These are phyloP conservation scores for Trametes polyzona DNA, from an alignment of 1,284 basidiomycete genomes.

Conservation along the genomic window DNA sequence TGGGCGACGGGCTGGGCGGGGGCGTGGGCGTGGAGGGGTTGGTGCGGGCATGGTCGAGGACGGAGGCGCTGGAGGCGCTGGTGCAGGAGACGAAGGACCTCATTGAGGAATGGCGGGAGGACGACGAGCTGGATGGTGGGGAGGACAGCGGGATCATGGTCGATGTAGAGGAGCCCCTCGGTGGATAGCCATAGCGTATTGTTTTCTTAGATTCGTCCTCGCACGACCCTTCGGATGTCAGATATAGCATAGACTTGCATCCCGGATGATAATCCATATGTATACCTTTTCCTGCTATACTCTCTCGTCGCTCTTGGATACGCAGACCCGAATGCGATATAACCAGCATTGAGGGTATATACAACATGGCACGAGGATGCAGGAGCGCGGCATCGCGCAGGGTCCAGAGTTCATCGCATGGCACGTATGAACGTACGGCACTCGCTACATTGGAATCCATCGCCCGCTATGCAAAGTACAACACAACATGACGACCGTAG, in stretches of 20 bases:
- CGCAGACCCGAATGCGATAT: too few species aligned
- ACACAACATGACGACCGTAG: neutral
- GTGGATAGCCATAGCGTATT: constrained; percentile 1
- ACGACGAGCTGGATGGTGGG: constrained; percentile 28
- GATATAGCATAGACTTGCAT: neutral
- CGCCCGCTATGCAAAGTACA: too few species aligned
- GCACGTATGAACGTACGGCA: too few species aligned
- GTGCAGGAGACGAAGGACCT: constrained; percentile 57
- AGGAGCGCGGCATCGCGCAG: neutral
- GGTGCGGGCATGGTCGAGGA: constrained; percentile 55
- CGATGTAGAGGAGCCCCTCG: constrained; percentile 23
- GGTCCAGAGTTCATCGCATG: too few species aligned
- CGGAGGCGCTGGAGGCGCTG: constrained; percentile 54
- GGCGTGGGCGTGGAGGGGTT: constrained; percentile 36
- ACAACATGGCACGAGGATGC: too few species aligned
- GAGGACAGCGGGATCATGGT: constrained; percentile 34
- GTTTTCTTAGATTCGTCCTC: too few species aligned
- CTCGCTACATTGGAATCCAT: too few species aligned
- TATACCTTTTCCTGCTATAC: too few species aligned
- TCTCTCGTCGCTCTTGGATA: too few species aligned
- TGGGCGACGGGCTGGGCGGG: too few species aligned
- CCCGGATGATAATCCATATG: neutral
- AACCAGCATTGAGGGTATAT: too few species aligned
- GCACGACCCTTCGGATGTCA: too few species aligned
- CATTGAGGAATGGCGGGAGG: constrained; percentile 59